Conservation (phyloP, 2,329 filamentous ascomycete genomes). For the Cordyceps militaris region DNA sequence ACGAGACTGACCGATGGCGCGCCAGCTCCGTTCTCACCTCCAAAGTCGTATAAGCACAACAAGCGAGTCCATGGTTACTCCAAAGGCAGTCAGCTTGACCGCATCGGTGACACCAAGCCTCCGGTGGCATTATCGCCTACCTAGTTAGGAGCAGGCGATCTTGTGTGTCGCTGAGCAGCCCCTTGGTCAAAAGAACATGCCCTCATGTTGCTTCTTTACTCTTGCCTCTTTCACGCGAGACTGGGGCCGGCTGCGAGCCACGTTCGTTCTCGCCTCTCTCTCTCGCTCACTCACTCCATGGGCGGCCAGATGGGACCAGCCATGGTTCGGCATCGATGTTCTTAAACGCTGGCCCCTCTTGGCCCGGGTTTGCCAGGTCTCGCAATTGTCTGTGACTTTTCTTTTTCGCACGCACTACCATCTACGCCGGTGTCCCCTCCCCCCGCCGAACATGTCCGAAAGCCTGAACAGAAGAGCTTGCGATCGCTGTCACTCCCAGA, state of each 20-base stretch:
- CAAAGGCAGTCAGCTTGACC: neutral
- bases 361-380: neutral
- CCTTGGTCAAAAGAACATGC: neutral
- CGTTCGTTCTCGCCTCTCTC: neutral
- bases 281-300: neutral
- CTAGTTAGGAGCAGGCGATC: neutral
- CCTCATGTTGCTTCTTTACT: neutral
- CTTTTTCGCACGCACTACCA: neutral
- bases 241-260: neutral
- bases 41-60: constrained; percentile 2
- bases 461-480: constrained; percentile 36
- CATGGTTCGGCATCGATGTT: constrained; percentile 9
- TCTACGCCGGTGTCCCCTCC: neutral
- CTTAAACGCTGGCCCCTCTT: constrained; percentile 8
- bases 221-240: neutral
- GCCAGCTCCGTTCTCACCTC: neutral
- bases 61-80: constrained; percentile 1
- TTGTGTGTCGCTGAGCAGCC: neutral
- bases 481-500: constrained; percentile 40
- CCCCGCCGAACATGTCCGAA: constrained; percentile 27
- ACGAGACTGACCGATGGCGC: neutral
- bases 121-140: neutral
- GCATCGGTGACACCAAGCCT: neutral
- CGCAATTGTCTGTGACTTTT: neutral
- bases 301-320: neutral